Evolutionary conservation across 164 flowering plant genomes (phyloP).

Genomic region (Liriodendron chinense): DNA sequence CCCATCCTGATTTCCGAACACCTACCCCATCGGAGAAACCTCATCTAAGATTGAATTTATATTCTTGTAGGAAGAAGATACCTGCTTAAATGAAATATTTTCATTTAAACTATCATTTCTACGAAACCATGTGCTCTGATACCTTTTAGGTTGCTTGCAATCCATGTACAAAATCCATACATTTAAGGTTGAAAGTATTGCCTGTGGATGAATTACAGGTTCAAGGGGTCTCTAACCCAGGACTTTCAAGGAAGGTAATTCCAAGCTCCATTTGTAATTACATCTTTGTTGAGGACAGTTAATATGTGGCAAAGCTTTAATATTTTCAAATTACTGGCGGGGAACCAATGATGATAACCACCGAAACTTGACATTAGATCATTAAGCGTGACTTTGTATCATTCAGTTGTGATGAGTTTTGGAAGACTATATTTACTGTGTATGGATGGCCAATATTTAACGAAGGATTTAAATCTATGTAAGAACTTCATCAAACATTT

Average conservation of each 20-base stretch:
- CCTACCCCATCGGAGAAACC: neutral
- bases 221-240: constrained; percentile 74
- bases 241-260: constrained; percentile 59
- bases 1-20: neutral
- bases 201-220: constrained; percentile 81
- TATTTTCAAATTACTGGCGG: too few species aligned
- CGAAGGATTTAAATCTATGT: too few species aligned
- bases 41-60: neutral
- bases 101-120: neutral
- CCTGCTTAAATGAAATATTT: neutral
- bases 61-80: neutral
- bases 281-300: too few species aligned
- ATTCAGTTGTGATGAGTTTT: too few species aligned
- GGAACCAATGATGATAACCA: too few species aligned
- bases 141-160: constrained; percentile 76
- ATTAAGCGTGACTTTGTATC: too few species aligned
- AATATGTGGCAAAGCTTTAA: too few species aligned
- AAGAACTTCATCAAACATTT: too few species aligned
- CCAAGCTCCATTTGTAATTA: too few species aligned
- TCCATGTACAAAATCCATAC: constrained; percentile 70
- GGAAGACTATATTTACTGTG: too few species aligned
- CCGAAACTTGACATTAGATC: too few species aligned
- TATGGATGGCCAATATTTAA: too few species aligned
- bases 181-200: constrained; percentile 63
- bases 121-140: neutral